Base-by-base conservation (phyloP, 176 grass and related monocot species). In the Oryza officinalis region DNA sequence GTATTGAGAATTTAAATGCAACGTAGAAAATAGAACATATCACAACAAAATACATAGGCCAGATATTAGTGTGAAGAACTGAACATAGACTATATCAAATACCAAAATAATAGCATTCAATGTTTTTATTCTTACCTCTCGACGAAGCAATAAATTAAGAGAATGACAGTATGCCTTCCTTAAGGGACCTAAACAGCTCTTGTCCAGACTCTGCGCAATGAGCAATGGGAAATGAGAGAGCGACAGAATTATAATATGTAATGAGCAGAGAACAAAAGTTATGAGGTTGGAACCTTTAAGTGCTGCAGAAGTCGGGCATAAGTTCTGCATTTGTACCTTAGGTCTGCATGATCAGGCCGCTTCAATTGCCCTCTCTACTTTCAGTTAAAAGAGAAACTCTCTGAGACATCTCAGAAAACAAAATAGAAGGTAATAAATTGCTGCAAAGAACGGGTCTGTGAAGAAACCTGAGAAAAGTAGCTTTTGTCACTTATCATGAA, bases 401-500 rank as follows among this genome's bases (percentile, higher is more conserved):
- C 60, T 85, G 85, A 88, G 45, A 84, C 23, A 81, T 68, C 69
- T 69, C 82, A 75, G 57, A 23, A 47, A 72, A 71, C 26, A 83
- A 67, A 88, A 65, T 75, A 43, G 52, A 78, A 38, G 27, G 27
- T 14, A 78, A 75, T 52, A 72, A 80, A 68, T 32, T 57, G 63
- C 27, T 28, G 67, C 54, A 52, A 84, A 79, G 3, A 71, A 78
- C 23, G 12, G 12, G 45, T 20, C 44, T 26, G 61, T 71, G 45
- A 85, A 84, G 8, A 73, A 75, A 99, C 96, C 96, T 99, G 96
- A 64, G 96, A 89, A 89, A 99, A 99, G 85, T 99, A 99, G 75
- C 80, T 96, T 85, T 96, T 99, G 76, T 99, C 96, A 86, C 85
- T 99, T 83, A 99, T 93, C 96, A 96, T 99, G 65, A 96, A 99